phyloP scores from a whole-genome alignment of 768 basidiomycete genomes.

The Russula dissimulans region DNA sequence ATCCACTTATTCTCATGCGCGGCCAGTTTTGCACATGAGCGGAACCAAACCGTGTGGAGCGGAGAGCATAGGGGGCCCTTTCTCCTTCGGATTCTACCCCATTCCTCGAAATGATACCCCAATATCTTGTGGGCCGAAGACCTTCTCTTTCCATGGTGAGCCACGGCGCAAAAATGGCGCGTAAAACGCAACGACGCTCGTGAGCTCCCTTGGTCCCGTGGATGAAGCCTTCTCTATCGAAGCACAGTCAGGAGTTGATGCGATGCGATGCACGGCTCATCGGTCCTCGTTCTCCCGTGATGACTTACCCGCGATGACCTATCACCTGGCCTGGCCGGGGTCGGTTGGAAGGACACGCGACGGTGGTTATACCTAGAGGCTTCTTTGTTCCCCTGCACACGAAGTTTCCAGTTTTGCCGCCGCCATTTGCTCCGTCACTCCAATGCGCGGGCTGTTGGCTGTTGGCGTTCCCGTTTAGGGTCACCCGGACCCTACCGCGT shows the following conservation, averaged over 20 bases:
- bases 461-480: too few species aligned
- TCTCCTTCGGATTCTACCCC: too few species aligned
- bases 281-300: neutral
- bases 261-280: neutral
- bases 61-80: neutral
- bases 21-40: neutral
- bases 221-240: neutral
- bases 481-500: too few species aligned
- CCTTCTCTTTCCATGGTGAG: too few species aligned
- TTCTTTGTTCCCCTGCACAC: neutral
- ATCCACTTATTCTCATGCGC: too few species aligned
- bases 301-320: too few species aligned
- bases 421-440: neutral
- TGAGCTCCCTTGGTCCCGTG: neutral
- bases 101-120: too few species aligned
- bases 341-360: neutral
- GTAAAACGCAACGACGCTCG: neutral
- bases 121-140: too few species aligned
- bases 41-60: neutral
- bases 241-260: neutral
- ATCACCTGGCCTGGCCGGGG: neutral
- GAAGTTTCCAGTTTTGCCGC: too few species aligned
- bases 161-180: too few species aligned
- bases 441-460: too few species aligned
- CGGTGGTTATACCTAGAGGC: neutral